These are phyloP conservation scores for Polytrichum formosum DNA, from an alignment of 225 moss, liverwort and hornwort genomes.

Conservation along the genomic window DNA sequence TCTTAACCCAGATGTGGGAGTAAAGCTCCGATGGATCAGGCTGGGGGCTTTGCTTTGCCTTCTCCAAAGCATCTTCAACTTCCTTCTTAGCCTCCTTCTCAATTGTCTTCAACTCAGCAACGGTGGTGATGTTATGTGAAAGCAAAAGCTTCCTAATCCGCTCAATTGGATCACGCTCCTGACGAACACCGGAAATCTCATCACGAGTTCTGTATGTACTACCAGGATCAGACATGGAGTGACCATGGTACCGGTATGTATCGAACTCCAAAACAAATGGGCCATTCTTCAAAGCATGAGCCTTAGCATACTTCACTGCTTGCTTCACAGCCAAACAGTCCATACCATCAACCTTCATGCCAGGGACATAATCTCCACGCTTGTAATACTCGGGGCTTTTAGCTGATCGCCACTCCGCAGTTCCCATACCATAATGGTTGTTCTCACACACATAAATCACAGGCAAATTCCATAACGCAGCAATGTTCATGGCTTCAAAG, in stretches of 20 bases:
- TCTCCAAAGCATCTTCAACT: constrained; percentile 81
- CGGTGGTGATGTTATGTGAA: constrained; percentile 68
- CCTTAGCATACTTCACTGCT: constrained; percentile 79
- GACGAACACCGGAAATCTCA: constrained; percentile 89
- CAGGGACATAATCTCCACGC: constrained; percentile 93
- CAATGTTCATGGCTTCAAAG: constrained; percentile 97
- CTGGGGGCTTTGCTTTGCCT: constrained; percentile 76
- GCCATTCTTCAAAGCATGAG: constrained; percentile 69
- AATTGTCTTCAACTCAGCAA: constrained; percentile 72
- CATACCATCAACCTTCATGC: constrained; percentile 85
- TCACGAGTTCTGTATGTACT: constrained; percentile 97
- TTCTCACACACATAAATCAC: constrained; percentile 92
- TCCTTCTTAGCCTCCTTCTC: constrained; percentile 95
- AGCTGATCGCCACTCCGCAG: constrained; percentile 93
- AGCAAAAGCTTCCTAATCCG: constrained; percentile 91
- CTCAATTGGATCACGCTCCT: constrained; percentile 92
- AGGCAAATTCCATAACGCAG: constrained; percentile 90
- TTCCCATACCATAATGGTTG: constrained; percentile 99
- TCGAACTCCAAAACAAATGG: constrained; percentile 95
- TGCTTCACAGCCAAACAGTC: constrained; percentile 93
- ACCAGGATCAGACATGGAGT: constrained; percentile 98
- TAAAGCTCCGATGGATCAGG: constrained; percentile 49
- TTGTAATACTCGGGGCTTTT: constrained; percentile 97
- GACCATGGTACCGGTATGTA: constrained; percentile 92
- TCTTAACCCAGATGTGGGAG: constrained; percentile 51